phyloP scores from a whole-genome alignment of 495 filamentous ascomycete genomes.

The Rhypophila decipiens region DNA sequence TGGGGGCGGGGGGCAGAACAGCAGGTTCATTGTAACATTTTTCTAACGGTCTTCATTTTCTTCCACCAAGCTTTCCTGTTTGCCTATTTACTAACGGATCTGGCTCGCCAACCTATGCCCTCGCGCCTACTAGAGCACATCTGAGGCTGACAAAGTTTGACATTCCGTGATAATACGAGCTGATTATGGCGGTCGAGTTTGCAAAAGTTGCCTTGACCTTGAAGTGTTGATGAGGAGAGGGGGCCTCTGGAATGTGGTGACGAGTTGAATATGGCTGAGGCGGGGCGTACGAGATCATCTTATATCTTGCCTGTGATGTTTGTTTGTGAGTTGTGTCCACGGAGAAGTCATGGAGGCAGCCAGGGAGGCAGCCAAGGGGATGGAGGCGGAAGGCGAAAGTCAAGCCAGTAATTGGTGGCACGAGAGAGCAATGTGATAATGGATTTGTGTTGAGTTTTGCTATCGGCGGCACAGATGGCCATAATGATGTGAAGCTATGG shows the following conservation, averaged over 20 bases:
- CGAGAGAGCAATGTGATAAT: neutral
- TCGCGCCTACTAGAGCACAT: too few relatives aligned
- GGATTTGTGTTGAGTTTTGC: neutral
- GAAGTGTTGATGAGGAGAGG: too few relatives aligned
- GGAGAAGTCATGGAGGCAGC: neutral
- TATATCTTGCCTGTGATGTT: neutral
- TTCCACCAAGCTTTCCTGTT: neutral
- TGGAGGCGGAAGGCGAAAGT: neutral
- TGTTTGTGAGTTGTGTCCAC: neutral
- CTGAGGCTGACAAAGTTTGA: too few relatives aligned
- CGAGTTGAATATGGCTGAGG: too few relatives aligned
- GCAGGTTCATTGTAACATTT: neutral
- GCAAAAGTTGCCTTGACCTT: too few relatives aligned
- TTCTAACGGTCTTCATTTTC: neutral
- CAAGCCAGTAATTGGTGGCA: neutral
- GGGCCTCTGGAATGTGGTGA: too few relatives aligned
- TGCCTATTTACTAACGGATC: neutral
- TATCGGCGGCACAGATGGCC: neutral
- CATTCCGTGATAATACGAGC: too few relatives aligned
- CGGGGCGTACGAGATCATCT: too few relatives aligned
- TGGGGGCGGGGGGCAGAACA: neutral
- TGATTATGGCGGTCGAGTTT: too few relatives aligned
- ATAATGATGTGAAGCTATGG: neutral
- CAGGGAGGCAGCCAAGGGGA: neutral
- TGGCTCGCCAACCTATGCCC: too few relatives aligned